Evolutionary conservation across 2,329 filamentous ascomycete species (phyloP).

Genomic region (Leptodontidium sp.): DNA sequence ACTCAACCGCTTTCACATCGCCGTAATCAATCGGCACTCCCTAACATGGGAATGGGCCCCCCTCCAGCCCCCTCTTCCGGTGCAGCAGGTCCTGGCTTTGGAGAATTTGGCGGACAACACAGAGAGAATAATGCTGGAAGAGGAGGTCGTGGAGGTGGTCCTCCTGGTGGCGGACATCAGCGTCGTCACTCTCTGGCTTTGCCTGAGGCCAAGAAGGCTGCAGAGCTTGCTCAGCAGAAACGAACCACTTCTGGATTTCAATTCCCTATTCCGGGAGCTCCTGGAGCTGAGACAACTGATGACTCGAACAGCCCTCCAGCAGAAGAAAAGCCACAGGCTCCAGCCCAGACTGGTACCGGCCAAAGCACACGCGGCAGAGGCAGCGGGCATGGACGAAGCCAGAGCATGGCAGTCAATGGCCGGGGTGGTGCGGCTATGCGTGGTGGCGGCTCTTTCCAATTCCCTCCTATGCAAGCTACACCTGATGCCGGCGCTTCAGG

Average conservation of each 20-base stretch:
- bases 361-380: constrained; percentile 58
- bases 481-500: constrained; percentile 58
- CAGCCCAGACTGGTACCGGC: constrained; percentile 32
- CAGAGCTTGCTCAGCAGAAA: constrained; percentile 96
- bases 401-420: constrained; percentile 85
- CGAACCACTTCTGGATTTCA: constrained; percentile 93
- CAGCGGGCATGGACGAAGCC: constrained; percentile 76
- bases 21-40: constrained; percentile 96
- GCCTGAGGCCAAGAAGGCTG: constrained; percentile 96
- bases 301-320: constrained; percentile 36
- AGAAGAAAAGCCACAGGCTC: constrained; percentile 42
- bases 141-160: constrained; percentile 76
- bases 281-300: constrained; percentile 65
- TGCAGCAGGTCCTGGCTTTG: constrained; percentile 79
- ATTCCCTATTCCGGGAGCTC: constrained; percentile 81
- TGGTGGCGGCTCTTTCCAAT: constrained; percentile 77
- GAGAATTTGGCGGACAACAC: constrained; percentile 75
- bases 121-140: constrained; percentile 73
- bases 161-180: constrained; percentile 81
- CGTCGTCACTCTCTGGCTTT: constrained; percentile 93
- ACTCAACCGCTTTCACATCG: constrained; percentile 87
- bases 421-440: constrained; percentile 67
- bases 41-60: constrained; percentile 88
- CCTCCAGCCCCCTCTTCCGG: constrained; percentile 91
- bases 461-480: constrained; percentile 62